Evolutionary conservation across 345 rosid genomes (phyloP), one percentile per base, ranked within the genome.

Genomic region (Brassica nigra): DNA sequence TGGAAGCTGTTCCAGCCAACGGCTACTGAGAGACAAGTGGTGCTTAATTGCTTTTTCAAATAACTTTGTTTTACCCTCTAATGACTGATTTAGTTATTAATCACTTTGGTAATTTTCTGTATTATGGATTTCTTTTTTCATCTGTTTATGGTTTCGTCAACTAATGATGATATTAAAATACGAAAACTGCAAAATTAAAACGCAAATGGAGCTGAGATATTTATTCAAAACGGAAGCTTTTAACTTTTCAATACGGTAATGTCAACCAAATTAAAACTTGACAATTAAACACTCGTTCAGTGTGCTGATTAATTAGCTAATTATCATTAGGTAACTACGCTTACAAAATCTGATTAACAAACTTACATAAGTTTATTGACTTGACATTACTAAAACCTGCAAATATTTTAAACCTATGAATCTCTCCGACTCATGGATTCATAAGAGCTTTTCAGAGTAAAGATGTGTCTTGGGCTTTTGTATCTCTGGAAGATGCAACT

Each of bases 1-100:
- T 90, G 71, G 89, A 84, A 33, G 78, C 78, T 7, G 83, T 86
- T 69, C 82, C 90, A 0, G 69, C 71, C 37, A 75, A 74, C 28
- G 83, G 78, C 70, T 80, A 82, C 76, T 81, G 69, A 78, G 62
- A 36, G n/a, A 20, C 4, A n/a, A 39, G 3, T 52, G 47, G 47
- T 66, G 30, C 3, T 34, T 62, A 49, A 5, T 36, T 74, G 61
- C 49, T 16, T 74, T 52, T 52, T 74, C 8, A 27, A 37, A 67
- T 61, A 62, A 74, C 44, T 74, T 44, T 80, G 42, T 70, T 15
- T 30, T 75, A 34, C 34, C 2, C 10, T 44, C 15, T 76, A 70
- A 76, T 81, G 74, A 76, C 69, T 71, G 57, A 58, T 71, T 42
- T 42, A 42, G 62, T 64, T 62, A 30, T 31, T 70, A 44, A 65